These are phyloP conservation scores for Colletotrichum higginsianum DNA, from an alignment of 2,329 filamentous ascomycete genomes.

Conservation along the genomic window DNA sequence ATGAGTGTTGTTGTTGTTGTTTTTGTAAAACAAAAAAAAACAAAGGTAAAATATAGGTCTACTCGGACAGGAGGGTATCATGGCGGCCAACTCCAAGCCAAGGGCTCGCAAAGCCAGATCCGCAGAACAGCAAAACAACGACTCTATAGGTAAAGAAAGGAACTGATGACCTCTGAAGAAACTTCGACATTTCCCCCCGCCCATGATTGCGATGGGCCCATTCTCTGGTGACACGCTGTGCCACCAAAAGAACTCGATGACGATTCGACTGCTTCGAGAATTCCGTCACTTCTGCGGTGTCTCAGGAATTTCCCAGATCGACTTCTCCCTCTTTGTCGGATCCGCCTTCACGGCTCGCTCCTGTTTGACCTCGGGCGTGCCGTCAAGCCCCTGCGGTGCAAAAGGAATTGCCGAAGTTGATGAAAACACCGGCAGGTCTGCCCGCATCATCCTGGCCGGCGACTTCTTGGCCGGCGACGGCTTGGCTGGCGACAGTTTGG, in stretches of 20 bases:
- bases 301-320: conserved; percentile 53
- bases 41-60: not conserved
- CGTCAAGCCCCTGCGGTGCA: conserved; percentile 48
- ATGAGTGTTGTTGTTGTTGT: no score
- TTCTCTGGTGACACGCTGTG: not conserved
- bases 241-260: not conserved
- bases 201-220: not conserved
- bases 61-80: conserved; percentile 41
- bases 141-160: conserved; percentile 11
- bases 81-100: conserved; percentile 21
- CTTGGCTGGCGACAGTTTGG: conserved; percentile 51
- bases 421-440: conserved; percentile 56
- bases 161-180: not conserved
- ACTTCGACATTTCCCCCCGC: not conserved
- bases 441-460: conserved; percentile 50
- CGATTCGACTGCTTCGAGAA: no score
- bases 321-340: conserved; percentile 38
- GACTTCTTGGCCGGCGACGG: conserved; percentile 21
- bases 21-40: no score
- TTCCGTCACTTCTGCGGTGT: conserved; percentile 47
- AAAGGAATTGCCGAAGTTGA: conserved; percentile 65
- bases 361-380: not conserved
- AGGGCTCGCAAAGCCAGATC: conserved; percentile 18
- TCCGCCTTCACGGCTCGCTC: conserved; percentile 31
- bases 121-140: conserved; percentile 3